Conservation (phyloP, 164 flowering plant species). For the Vitis rotundifolia region DNA sequence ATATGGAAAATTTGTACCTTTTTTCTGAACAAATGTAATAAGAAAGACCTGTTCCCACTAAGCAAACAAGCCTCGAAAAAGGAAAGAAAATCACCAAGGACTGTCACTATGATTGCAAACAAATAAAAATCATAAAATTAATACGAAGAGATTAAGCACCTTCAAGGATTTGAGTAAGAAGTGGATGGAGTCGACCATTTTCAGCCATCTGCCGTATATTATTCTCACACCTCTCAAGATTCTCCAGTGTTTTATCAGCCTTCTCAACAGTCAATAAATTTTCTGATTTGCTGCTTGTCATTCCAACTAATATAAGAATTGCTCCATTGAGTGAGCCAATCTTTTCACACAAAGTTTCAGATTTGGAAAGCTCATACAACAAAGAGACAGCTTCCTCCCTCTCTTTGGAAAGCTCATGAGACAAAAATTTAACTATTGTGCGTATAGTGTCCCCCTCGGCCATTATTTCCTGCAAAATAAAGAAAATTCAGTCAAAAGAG, state of each 20-base stretch:
- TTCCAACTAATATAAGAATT: constrained; percentile 84
- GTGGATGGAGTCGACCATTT: constrained; percentile 90
- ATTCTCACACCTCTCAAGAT: constrained; percentile 76
- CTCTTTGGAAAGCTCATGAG: constrained; percentile 79
- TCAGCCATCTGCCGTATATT: constrained; percentile 97
- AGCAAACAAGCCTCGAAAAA: neutral
- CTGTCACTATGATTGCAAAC: neutral
- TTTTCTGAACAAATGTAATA: neutral
- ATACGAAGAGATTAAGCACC: constrained; percentile 40
- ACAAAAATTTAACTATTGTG: constrained; percentile 82
- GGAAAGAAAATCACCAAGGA: neutral
- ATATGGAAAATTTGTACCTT: neutral
- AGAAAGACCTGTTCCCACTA: neutral
- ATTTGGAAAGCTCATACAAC: constrained; percentile 87
- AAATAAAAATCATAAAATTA: neutral
- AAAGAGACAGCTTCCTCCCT: constrained; percentile 88
- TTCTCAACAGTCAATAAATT: constrained; percentile 70
- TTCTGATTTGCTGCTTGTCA: constrained; percentile 92
- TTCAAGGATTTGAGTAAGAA: constrained; percentile 73
- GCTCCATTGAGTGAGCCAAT: constrained; percentile 92
- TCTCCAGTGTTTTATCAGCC: constrained; percentile 83
- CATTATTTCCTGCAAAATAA: constrained; percentile 66
- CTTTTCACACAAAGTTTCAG: constrained; percentile 75
- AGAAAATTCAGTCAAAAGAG: constrained; percentile 10
- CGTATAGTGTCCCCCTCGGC: constrained; percentile 86